Percentiles rank a stretch among this genome's conserved stretches.
Evolutionary conservation across 306 rosid species (phyloP).

Genomic region (Pachyrhizus erosus): DNA sequence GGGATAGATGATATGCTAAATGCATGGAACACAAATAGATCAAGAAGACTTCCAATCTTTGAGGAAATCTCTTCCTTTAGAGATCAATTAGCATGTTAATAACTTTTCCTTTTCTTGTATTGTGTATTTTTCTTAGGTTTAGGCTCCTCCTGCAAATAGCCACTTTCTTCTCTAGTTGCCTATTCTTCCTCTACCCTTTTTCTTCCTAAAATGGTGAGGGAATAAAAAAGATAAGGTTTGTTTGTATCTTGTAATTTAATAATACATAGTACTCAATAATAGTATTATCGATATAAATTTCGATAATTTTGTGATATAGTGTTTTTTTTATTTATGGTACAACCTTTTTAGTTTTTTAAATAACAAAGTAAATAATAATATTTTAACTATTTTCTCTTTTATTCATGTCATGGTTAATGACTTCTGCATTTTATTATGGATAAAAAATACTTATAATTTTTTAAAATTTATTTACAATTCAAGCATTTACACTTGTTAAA

Average conservation of each 20-base stretch:
- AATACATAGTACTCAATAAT: background rate
- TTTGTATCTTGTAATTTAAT: constrained; percentile 29
- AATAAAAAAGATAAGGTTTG: constrained; percentile 7
- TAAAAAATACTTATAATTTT: no score
- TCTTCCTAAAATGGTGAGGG: constrained; percentile 43
- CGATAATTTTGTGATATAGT: no score
- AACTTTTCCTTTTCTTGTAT: background rate
- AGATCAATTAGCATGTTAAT: constrained; percentile 81
- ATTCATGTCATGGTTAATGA: no score
- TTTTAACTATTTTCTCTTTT: no score
- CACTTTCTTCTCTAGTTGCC: background rate
- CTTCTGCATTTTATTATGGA: no score
- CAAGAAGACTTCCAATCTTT: constrained; percentile 89
- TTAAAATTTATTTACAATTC: no score
- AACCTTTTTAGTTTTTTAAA: no score
- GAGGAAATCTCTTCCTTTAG: constrained; percentile 84
- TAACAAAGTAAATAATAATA: no score
- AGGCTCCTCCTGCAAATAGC: background rate
- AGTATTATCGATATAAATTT: no score
- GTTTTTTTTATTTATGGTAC: no score
- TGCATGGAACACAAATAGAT: constrained; percentile 62
- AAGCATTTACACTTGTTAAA: no score
- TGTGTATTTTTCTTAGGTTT: constrained; percentile 33
- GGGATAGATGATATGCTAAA: constrained; percentile 72
- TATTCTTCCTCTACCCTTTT: constrained; percentile 36